phyloP scores from a whole-genome alignment of 805 yeast species.

The Lachancea sp. region DNA sequence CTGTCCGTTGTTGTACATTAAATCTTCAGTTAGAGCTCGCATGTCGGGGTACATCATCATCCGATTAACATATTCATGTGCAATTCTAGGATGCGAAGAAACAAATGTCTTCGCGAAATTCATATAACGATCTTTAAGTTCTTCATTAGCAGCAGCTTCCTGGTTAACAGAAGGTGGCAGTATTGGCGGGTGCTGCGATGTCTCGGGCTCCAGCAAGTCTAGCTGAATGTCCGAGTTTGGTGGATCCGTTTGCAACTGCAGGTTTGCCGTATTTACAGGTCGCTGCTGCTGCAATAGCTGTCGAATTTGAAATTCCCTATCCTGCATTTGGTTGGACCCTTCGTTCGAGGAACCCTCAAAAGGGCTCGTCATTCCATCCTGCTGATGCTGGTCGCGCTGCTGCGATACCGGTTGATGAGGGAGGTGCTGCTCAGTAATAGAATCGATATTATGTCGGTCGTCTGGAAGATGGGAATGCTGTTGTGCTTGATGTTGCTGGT shows the following conservation, averaged over 20 bases:
- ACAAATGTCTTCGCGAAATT: constrained; percentile 29
- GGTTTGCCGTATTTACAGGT: background rate
- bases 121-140: constrained; percentile 21
- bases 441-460: background rate
- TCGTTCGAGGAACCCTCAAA: constrained; percentile 1
- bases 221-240: background rate
- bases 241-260: background rate
- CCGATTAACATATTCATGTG: constrained; percentile 29
- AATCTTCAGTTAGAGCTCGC: constrained; percentile 68
- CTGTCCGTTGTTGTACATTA: constrained; percentile 70
- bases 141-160: constrained; percentile 13
- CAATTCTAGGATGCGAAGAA: constrained; percentile 32
- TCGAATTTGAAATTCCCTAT: background rate
- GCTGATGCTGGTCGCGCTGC: background rate
- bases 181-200: background rate
- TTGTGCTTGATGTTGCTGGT: constrained; percentile 1
- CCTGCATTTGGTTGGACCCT: background rate
- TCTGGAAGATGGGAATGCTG: background rate
- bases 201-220: background rate
- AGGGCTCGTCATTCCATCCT: background rate
- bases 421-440: background rate
- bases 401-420: background rate
- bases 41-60: constrained; percentile 38
- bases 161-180: constrained; percentile 1
- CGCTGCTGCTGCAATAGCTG: constrained; percentile 3